phyloP scores from a whole-genome alignment of 2,329 filamentous ascomycete species.

The Colletotrichum viniferum region DNA sequence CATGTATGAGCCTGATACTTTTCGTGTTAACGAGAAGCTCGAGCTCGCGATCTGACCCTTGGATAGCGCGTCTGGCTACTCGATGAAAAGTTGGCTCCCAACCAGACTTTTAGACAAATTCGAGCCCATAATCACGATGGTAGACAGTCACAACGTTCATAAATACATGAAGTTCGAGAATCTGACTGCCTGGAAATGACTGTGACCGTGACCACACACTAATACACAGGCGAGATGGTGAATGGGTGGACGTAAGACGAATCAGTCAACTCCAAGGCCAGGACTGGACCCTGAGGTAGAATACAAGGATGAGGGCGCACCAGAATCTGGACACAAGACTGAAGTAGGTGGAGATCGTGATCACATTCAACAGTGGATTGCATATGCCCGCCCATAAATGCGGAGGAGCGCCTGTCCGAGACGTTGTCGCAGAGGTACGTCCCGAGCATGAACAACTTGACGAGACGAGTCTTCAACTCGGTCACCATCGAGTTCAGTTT shows the following conservation, averaged over 20 bases:
- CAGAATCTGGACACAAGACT: background rate
- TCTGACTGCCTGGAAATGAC: background rate
- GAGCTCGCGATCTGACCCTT: background rate
- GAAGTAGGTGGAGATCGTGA: background rate
- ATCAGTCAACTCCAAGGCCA: background rate
- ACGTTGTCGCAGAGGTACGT: background rate
- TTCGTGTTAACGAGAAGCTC: background rate
- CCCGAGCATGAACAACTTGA: background rate
- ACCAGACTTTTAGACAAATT: background rate
- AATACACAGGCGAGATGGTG: background rate
- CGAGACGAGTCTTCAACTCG: background rate
- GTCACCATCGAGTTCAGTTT: background rate
- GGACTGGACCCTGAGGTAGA: background rate
- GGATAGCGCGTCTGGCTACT: background rate
- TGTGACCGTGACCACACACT: background rate
- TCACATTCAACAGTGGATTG: background rate
- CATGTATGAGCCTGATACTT: background rate
- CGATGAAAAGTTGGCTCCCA: background rate
- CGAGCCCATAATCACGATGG: background rate
- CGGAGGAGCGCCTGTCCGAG: background rate
- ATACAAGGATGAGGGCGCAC: background rate
- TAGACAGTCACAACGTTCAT: background rate
- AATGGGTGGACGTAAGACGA: background rate
- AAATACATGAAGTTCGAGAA: background rate
- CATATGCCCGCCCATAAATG: background rate